Conservation (phyloP, 441 rosid genomes). For the Geranium incanum region DNA sequence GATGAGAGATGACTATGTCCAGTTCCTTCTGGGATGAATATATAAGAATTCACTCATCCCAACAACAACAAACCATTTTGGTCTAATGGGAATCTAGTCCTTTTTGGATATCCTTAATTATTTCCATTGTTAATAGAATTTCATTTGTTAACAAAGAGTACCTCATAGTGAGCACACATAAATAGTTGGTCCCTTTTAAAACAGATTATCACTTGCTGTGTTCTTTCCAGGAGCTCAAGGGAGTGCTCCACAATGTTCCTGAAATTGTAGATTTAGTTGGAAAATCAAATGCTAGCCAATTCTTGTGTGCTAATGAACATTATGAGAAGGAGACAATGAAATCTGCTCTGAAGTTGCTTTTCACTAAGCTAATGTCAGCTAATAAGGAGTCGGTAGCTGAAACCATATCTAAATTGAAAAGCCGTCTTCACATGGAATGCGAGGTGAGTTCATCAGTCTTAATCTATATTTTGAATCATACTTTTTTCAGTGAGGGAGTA, state of each 20-base stretch:
- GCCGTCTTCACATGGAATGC: constrained; percentile 46
- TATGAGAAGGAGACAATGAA: constrained; percentile 44
- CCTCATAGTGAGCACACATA: background rate
- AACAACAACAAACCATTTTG: too few species aligned
- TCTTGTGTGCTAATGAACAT: constrained; percentile 32
- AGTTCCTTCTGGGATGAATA: too few species aligned
- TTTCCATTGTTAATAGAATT: too few species aligned
- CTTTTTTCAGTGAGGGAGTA: too few species aligned
- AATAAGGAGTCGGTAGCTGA: constrained; percentile 40
- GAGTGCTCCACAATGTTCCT: constrained; percentile 55
- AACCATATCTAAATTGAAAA: constrained; percentile 46
- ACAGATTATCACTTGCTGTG: constrained; percentile 7
- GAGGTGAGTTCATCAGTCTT: constrained; percentile 34
- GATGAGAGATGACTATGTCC: too few species aligned
- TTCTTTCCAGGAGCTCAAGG: constrained; percentile 64
- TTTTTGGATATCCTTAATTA: too few species aligned
- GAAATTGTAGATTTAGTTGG: constrained; percentile 79
- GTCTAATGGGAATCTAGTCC: too few species aligned
- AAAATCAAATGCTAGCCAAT: constrained; percentile 34
- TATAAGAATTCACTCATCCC: too few species aligned
- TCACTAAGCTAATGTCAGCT: constrained; percentile 76
- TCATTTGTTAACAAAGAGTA: background rate
- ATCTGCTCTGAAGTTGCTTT: constrained; percentile 49
- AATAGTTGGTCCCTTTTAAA: background rate
- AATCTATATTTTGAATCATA: background rate